phyloP scores from a whole-genome alignment of 1,284 basidiomycete species.

The Microbotryum scabiosae region DNA sequence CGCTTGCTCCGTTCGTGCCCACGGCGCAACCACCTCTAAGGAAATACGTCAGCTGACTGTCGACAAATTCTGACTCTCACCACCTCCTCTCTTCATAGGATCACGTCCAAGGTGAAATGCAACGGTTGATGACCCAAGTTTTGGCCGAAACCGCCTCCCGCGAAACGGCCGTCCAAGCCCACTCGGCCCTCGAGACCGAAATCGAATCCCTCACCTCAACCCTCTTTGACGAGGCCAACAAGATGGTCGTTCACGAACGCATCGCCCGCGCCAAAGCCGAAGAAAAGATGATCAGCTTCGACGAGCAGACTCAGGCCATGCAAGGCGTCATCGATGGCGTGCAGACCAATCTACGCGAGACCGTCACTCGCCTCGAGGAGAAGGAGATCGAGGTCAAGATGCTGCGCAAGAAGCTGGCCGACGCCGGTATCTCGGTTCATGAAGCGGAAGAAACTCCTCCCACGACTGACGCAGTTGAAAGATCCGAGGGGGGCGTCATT shows the following conservation, averaged over 20 bases:
- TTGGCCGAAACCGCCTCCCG: constrained; percentile 86
- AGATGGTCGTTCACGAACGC: constrained; percentile 70
- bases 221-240: constrained; percentile 44
- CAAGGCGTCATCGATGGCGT: constrained; percentile 27
- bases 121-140: constrained; percentile 82
- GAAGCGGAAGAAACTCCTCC: constrained; percentile 8
- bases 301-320: constrained; percentile 43
- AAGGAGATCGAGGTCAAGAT: constrained; percentile 20
- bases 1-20: neutral
- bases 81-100: constrained; percentile 44
- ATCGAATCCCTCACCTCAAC: constrained; percentile 86
- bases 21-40: neutral
- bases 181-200: constrained; percentile 59
- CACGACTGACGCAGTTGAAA: constrained; percentile 1
- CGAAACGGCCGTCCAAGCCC: constrained; percentile 78
- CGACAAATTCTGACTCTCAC: neutral
- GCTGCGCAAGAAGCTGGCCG: constrained; percentile 13
- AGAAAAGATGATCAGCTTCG: constrained; percentile 68
- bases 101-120: constrained; percentile 85
- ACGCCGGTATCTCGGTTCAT: constrained; percentile 4
- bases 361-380: constrained; percentile 22
- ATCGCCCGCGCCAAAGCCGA: constrained; percentile 66
- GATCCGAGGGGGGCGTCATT: constrained; percentile 8
- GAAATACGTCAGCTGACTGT: neutral
- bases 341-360: constrained; percentile 25